Base-by-base conservation (phyloP, 2,329 filamentous ascomycete species). In the Hypoxylon sp. region DNA sequence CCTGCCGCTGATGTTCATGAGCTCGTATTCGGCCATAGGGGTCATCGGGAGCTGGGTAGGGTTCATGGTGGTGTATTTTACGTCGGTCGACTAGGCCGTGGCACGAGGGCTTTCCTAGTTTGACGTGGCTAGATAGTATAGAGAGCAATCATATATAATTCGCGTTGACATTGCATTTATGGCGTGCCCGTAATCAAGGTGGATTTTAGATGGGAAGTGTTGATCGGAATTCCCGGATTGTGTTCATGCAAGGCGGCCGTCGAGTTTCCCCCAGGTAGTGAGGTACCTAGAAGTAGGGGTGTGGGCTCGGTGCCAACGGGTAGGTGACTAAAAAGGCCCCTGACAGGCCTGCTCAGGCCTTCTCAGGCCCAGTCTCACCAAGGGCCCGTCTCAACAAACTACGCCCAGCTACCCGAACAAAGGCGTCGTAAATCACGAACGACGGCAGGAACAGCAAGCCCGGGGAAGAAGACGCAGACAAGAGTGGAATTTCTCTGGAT, bases 21-120 rank as follows among this genome's bases (percentile, higher is more conserved):
- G 94, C 79, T 90, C 91, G 10, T 99, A 98, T 75, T 91, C 90
- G 27, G 95, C 95, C 3, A 80, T 98, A 55, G 95, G 95, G n/a
- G 93, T 98, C 0, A 87, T 97, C 15, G 92, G 92, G 2, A 98
- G 95, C 76, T 98, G 94, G 94, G 70, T 97, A 35, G 93, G 95
- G 8, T 97, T 97, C 73, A 86, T 93, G 78, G 90, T 96, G 26
- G 92, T 98, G 47, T 98, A 94, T 76, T 93, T 97, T 69, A 80
- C 82, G 5, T 82, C 81, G 27, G 31, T 84, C 74, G 40, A 52
- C 18, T 54, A 42, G 50, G 33, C 20, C 13, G 35, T 38, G 18
- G 10, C 11, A 47, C 7, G 27, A 17, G 45, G n/a, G 33, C 41
- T 15, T 26, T 17, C 41, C 2, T 17, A 23, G 57, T 23, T 31